Evolutionary conservation across 2,329 filamentous ascomycete species (phyloP), one percentile per base, ranked within the genome.

Genomic region (Huntiella moniliformis): DNA sequence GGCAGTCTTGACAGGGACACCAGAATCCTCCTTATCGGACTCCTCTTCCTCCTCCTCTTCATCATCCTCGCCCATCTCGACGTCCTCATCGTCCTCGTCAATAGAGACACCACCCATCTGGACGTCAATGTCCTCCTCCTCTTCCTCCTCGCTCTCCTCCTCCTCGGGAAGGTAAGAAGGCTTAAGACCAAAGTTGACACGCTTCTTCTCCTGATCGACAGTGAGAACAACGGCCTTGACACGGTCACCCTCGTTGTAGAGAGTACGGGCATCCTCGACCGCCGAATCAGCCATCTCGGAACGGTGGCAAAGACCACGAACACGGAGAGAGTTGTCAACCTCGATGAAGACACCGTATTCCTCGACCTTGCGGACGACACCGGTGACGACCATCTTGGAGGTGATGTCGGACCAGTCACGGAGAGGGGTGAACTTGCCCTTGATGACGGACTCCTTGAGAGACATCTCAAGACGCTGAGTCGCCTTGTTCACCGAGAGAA

Each of bases 281-380:
- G 71, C 65, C 54, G 79, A 78, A 53, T 94, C 85, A 0, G 91
- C 87, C 71, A 98, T 86, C 59, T 98, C 80, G 52, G 78, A 88
- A 51, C 82, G 76, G 60, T 98, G 91, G 60, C 88, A 96, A 7
- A 98, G 71, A 51, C 91, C 91, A 54, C 88, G 93, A 51, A 98
- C 76, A 54, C 93, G 93, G 46, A 74, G 70, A 4, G 87, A 92
- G 50, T 81, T 77, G 59, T 95, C 85, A 15, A 98, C 67, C 38
- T 92, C 74, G 54, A 98, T 82, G 60, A 98, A 98, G 4, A 88
- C 88, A 52, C 91, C 91, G 58, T 87, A 98, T 31, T 94, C 82
- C 56, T 93, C 84, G 2, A 96, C 86, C 61, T 92, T 94, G 55
- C 87, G 79, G 47, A 98, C 76, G 57, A 84, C 93, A 42, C 87